Evolutionary conservation across 768 basidiomycete genomes (phyloP).

Genomic region (Amanita inopinata): DNA sequence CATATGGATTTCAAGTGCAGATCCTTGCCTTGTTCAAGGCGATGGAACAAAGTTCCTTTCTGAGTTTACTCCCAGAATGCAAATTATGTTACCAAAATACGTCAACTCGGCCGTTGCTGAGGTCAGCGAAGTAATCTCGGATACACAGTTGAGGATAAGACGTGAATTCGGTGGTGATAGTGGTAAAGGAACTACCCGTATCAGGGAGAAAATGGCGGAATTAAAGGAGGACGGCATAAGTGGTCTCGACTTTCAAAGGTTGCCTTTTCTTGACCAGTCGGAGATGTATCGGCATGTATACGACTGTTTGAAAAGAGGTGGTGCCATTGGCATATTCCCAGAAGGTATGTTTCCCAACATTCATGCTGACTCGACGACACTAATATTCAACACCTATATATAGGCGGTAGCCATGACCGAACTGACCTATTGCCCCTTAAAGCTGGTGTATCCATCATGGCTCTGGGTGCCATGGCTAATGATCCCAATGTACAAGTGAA

Average conservation of each 20-base stretch:
- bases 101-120: conserved; percentile 72
- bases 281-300: conserved; percentile 95
- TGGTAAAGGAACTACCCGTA: conserved; percentile 58
- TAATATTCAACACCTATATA: too few relatives aligned
- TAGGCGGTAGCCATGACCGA: conserved; percentile 97
- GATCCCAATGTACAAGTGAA: conserved; percentile 80
- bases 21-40: conserved; percentile 80
- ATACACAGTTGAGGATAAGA: conserved; percentile 77
- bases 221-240: conserved; percentile 38
- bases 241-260: conserved; percentile 71
- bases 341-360: conserved; percentile 53
- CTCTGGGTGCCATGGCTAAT: conserved; percentile 93
- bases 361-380: conserved; percentile 8
- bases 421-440: conserved; percentile 94
- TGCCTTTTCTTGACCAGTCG: conserved; percentile 89
- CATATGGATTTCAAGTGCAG: conserved; percentile 59
- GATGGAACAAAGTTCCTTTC: conserved; percentile 66
- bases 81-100: conserved; percentile 79
- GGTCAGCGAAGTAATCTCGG: conserved; percentile 81
- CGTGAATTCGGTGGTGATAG: conserved; percentile 80
- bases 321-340: conserved; percentile 94
- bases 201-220: conserved; percentile 62
- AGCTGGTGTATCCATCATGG: conserved; percentile 97
- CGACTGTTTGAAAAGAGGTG: conserved; percentile 72
- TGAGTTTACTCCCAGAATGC: conserved; percentile 69